These are phyloP conservation scores for Iberis pinnata DNA, from an alignment of 345 rosid species.

Conservation along the genomic window DNA sequence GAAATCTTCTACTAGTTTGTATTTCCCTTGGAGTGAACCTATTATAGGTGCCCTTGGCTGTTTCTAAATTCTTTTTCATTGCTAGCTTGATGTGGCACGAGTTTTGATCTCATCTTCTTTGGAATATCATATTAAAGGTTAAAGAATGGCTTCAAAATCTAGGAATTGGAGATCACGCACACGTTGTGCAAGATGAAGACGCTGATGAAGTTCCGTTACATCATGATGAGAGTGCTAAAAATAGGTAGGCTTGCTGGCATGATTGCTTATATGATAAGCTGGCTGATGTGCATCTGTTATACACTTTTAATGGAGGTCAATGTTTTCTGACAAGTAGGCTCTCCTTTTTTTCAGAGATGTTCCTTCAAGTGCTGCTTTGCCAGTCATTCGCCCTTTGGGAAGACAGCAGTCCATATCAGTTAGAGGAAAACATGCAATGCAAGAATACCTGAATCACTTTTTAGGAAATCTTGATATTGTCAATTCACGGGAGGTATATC, in stretches of 20 bases:
- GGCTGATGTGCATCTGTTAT: not conserved
- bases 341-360: constrained; percentile 76
- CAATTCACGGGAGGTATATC: constrained; percentile 84
- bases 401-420: constrained; percentile 89
- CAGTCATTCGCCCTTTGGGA: constrained; percentile 86
- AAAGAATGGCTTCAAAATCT: constrained; percentile 99
- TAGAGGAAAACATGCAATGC: constrained; percentile 94
- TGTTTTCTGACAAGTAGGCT: constrained; percentile 22
- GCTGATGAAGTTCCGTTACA: constrained; percentile 67
- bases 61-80: not conserved
- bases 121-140: constrained; percentile 67
- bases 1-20: constrained; percentile 3
- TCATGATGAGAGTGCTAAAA: constrained; percentile 70
- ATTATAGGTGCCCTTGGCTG: constrained; percentile 2
- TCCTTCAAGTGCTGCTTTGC: constrained; percentile 95
- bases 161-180: constrained; percentile 84
- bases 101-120: constrained; percentile 45
- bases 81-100: constrained; percentile 25
- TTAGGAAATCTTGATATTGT: constrained; percentile 91
- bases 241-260: constrained; percentile 46
- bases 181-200: constrained; percentile 66
- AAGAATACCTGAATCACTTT: constrained; percentile 82
- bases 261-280: constrained; percentile 10
- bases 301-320: not conserved
- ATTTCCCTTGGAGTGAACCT: not conserved